phyloP scores from a whole-genome alignment of 2,329 filamentous ascomycete species.

The Penicillium sp. region DNA sequence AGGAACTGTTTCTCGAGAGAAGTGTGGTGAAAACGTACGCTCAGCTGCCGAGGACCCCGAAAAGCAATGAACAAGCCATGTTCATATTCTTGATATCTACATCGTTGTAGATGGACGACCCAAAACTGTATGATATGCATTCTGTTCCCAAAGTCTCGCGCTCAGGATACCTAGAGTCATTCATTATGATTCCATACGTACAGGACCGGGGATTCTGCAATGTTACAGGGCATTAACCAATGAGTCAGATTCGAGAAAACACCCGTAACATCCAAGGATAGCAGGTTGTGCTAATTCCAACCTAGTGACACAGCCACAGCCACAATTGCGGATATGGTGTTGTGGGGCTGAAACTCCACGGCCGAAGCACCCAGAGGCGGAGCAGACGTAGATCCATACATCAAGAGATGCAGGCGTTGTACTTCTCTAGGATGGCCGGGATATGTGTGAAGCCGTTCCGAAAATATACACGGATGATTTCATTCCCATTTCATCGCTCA shows the following conservation, averaged over 20 bases:
- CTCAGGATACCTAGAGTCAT: background rate
- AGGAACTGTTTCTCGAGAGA: background rate
- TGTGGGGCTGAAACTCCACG: background rate
- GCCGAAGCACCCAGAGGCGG: background rate
- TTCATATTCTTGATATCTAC: background rate
- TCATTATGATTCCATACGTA: background rate
- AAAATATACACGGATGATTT: slow-evolving; percentile 1
- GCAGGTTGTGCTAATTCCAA: background rate
- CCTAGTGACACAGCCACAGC: background rate
- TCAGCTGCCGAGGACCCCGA: background rate
- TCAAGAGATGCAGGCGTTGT: background rate
- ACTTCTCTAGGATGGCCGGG: too few species aligned
- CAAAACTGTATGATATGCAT: background rate
- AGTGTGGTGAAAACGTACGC: slow-evolving; percentile 2
- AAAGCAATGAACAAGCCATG: background rate
- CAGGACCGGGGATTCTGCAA: too few species aligned
- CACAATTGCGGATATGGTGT: background rate
- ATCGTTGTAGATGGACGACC: background rate
- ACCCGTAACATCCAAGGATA: background rate
- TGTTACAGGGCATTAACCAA: background rate
- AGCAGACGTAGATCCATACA: background rate
- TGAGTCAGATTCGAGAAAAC: background rate
- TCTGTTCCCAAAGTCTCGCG: background rate
- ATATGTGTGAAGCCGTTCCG: background rate
- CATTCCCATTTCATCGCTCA: background rate